Evolutionary conservation across 257 asterid species (phyloP).

Genomic region (Penstemon barbatus): DNA sequence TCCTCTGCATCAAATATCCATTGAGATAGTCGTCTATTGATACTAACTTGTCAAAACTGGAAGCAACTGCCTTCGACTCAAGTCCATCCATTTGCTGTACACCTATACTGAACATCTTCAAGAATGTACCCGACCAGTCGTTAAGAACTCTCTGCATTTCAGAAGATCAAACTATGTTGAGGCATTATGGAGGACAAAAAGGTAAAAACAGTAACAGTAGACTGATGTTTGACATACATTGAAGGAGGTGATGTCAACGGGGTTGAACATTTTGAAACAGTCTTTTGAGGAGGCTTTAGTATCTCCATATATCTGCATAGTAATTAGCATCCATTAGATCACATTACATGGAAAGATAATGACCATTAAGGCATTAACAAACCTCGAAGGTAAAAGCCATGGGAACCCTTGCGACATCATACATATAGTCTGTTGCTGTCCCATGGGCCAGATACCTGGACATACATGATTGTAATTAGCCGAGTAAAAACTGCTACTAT

Average conservation of each 20-base stretch:
- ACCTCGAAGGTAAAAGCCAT: conserved; percentile 99
- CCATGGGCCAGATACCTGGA: conserved; percentile 95
- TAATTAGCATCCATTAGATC: conserved; percentile 20
- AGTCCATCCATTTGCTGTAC: conserved; percentile 67
- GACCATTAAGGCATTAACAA: conserved; percentile 21
- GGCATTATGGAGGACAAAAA: conserved; percentile 4
- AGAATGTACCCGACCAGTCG: conserved; percentile 90
- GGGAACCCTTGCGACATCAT: conserved; percentile 88
- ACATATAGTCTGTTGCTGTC: conserved; percentile 97
- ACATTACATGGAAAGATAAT: conserved; percentile 1
- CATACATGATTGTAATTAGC: conserved; percentile 21
- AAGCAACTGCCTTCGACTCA: conserved; percentile 47
- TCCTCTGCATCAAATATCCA: conserved; percentile 75
- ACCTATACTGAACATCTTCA: conserved; percentile 73
- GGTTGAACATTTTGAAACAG: conserved; percentile 98
- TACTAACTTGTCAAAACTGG: conserved; percentile 65
- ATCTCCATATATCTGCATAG: conserved; percentile 90
- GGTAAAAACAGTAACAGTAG: not conserved
- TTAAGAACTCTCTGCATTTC: conserved; percentile 77
- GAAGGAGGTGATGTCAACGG: conserved; percentile 74
- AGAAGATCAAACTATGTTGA: conserved; percentile 21
- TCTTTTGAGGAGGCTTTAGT: conserved; percentile 73
- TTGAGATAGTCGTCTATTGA: conserved; percentile 89
- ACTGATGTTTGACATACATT: conserved; percentile 51
- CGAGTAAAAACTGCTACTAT: not conserved